These are phyloP conservation scores for Mucor circinelloides DNA, from an alignment of 371 early-diverging fungal genomes.

Conservation along the genomic window DNA sequence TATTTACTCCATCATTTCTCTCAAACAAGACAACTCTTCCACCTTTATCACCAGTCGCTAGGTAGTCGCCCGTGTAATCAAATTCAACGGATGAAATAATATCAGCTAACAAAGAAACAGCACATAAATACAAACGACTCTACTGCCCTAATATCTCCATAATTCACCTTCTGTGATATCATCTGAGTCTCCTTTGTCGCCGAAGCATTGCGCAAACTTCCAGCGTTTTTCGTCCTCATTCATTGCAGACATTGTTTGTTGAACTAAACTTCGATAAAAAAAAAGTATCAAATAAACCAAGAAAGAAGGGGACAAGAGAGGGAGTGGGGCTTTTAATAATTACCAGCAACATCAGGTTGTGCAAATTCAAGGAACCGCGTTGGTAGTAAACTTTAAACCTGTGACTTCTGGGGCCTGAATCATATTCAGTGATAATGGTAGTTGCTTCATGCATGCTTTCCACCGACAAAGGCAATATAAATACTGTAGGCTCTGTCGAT, in stretches of 20 bases:
- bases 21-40: conserved; percentile 98
- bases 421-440: background rate
- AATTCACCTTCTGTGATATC: conserved; percentile 95
- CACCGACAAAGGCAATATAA: too few relatives aligned
- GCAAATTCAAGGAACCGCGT: background rate
- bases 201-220: conserved; percentile 98
- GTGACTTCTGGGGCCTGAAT: background rate
- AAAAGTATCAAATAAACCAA: background rate
- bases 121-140: background rate
- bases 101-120: conserved; percentile 72
- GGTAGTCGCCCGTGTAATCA: conserved; percentile 94
- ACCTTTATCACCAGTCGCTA: conserved; percentile 97
- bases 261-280: background rate
- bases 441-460: too few relatives aligned
- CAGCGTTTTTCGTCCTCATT: conserved; percentile 45
- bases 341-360: background rate
- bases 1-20: conserved; percentile 89
- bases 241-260: background rate
- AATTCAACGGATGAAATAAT: conserved; percentile 98
- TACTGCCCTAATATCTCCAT: background rate
- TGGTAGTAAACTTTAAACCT: background rate
- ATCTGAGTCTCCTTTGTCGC: conserved; percentile 96
- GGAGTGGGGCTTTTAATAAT: background rate
- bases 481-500: too few relatives aligned
- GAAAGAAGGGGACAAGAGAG: background rate